Base-by-base conservation (phyloP, 495 filamentous ascomycete species). In the Penicillium subrubescens region DNA sequence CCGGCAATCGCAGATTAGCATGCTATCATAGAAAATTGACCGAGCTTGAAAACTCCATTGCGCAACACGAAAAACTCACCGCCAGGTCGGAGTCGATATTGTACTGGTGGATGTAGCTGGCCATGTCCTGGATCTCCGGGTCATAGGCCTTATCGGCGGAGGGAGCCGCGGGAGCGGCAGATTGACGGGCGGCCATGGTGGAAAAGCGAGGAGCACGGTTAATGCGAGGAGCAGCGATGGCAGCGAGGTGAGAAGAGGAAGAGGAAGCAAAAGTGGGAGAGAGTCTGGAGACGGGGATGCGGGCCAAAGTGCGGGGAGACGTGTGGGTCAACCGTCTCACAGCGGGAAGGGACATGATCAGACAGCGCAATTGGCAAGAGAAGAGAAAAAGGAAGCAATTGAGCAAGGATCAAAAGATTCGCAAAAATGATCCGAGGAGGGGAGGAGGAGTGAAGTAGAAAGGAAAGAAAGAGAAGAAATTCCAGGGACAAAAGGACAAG, bases 101-200 rank as follows among this genome's bases (percentile, higher is more conserved):
- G 78, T 93, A 95, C 71, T 93, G 89, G 84, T 95, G 92, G 71
- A 97, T 89, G 77, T 97, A 99, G 76, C 83, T 85, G 25, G 95
- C 94, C 82, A 98, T 95, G 73, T 97, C 96, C 78, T 88, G 86
- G 71, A 98, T 92, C 78, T 98, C 96, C 60, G 89, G 87, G 73
- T 99, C 95, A 74, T 91, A 94, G 67, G 88, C 81, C 77, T 85
- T 80, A 64, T 77, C 75, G 60, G 64, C 66, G n/a, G 69, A 59
- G 12, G 53, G 33, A 21, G 70, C 68, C 31, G 70, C 61, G 25
- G 80, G 79, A 43, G 80, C 76, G 59, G 74, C 74, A 58, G 74
- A 76, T 59, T 77, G 77, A 57, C 81, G 75, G 41, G 77, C 66
- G 41, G 81, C 69, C 82, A 84, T 84, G 46, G 79, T 84, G 37